Conservation (phyloP, 1,284 basidiomycete species). For the Schizophyllum commune region DNA sequence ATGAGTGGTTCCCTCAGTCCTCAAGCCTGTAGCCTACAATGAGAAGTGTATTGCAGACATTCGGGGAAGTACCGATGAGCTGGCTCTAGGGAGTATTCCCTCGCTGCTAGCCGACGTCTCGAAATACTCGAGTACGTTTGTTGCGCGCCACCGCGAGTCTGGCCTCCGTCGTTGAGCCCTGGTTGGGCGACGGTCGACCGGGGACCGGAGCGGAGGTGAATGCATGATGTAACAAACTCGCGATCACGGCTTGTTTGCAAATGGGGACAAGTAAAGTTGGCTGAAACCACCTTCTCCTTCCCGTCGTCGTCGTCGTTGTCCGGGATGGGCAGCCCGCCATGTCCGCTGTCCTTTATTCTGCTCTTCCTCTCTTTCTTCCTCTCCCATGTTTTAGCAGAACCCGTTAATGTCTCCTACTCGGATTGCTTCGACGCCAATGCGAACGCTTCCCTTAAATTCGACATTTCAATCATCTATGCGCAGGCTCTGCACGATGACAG, state of each 20-base stretch:
- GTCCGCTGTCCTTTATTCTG: constrained; percentile 11
- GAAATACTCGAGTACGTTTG: no score
- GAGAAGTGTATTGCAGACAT: no score
- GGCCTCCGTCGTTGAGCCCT: no score
- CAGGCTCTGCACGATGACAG: constrained; percentile 50
- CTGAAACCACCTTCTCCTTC: background rate
- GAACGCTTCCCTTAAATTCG: constrained; percentile 49
- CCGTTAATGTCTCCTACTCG: constrained; percentile 41
- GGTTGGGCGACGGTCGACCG: no score
- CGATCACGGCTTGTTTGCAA: background rate
- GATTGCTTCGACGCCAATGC: constrained; percentile 48
- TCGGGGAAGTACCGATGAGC: no score
- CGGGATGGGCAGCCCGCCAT: background rate
- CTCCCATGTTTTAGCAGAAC: constrained; percentile 31
- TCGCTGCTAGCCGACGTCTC: no score
- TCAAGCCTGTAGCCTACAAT: no score
- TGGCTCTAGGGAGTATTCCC: no score
- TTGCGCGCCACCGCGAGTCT: no score
- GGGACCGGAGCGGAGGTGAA: background rate
- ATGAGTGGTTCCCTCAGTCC: no score
- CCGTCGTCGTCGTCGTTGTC: constrained; percentile 1
- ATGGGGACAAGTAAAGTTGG: background rate
- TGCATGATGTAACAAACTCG: background rate
- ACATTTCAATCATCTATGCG: constrained; percentile 66
- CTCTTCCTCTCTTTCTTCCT: constrained; percentile 16